phyloP scores from a whole-genome alignment of 2,329 filamentous ascomycete genomes.

The Cladosporium austrohemisphaericum region DNA sequence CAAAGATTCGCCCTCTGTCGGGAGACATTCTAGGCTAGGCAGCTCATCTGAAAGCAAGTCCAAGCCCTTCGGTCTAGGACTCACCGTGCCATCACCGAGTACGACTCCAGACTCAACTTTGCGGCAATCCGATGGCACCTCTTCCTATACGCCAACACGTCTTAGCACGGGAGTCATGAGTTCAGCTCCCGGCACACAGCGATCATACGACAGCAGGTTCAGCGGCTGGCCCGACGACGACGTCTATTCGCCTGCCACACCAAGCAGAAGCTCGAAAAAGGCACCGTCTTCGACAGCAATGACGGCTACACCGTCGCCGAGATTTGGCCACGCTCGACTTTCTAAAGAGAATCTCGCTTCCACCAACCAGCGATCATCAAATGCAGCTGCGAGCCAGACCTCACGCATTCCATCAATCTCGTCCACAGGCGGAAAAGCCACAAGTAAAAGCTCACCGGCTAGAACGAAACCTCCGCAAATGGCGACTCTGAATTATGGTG shows the following conservation, averaged over 20 bases:
- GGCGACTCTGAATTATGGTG: background rate
- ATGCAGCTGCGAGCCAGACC: background rate
- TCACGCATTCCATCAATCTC: background rate
- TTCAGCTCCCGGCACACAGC: background rate
- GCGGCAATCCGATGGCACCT: background rate
- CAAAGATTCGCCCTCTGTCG: background rate
- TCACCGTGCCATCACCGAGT: background rate
- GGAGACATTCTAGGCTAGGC: background rate
- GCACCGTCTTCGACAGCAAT: background rate
- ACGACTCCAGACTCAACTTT: constrained; percentile 2
- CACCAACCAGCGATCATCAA: background rate
- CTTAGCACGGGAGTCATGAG: background rate
- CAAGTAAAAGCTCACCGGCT: background rate
- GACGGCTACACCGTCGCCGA: too few relatives aligned
- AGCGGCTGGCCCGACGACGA: constrained; percentile 10
- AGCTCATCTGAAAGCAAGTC: background rate
- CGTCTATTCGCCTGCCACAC: background rate
- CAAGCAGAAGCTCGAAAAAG: background rate
- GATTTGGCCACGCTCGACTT: background rate
- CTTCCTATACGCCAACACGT: background rate
- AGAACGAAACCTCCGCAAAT: background rate
- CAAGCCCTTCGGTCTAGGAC: background rate
- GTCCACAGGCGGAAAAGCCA: background rate
- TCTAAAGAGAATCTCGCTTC: background rate
- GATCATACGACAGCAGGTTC: constrained; percentile 8